A percentile compares a stretch with the other conserved stretches of the same genome.
These are phyloP conservation scores for Venturia oleaginea DNA, from an alignment of 2,329 filamentous ascomycete genomes.

Conservation along the genomic window DNA sequence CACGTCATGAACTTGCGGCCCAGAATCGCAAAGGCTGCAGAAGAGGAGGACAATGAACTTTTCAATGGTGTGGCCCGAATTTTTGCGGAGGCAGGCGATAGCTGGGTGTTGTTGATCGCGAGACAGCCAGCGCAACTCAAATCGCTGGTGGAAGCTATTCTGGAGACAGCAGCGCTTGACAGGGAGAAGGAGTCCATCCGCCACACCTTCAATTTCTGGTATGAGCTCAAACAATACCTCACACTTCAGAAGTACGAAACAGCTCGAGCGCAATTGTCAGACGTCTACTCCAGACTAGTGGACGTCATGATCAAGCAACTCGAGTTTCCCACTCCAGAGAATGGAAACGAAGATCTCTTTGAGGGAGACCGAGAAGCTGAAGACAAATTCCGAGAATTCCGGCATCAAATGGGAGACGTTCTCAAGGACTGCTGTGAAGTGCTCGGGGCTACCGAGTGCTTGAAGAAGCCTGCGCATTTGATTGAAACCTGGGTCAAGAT, in stretches of 20 bases:
- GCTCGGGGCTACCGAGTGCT: slow-evolving; percentile 83
- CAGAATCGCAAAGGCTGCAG: slow-evolving; percentile 64
- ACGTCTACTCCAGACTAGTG: slow-evolving; percentile 80
- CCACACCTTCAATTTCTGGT: slow-evolving; percentile 96
- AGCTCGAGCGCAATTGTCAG: slow-evolving; percentile 65
- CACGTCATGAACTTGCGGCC: slow-evolving; percentile 67
- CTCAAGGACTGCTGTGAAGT: slow-evolving; percentile 96
- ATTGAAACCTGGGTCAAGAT: slow-evolving; percentile 84
- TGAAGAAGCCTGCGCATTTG: slow-evolving; percentile 76
- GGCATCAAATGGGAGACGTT: slow-evolving; percentile 95
- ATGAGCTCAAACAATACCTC: slow-evolving; percentile 93
- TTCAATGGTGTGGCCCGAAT: slow-evolving; percentile 85
- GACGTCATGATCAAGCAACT: slow-evolving; percentile 89
- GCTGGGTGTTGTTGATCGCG: slow-evolving; percentile 88
- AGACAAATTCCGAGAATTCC: slow-evolving; percentile 93
- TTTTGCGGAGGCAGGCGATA: slow-evolving; percentile 85
- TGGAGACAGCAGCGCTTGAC: slow-evolving; percentile 86
- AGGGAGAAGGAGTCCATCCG: slow-evolving; percentile 85
- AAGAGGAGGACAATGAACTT: slow-evolving; percentile 73
- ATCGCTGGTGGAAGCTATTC: slow-evolving; percentile 74
- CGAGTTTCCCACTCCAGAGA: slow-evolving; percentile 72
- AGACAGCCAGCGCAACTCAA: slow-evolving; percentile 75
- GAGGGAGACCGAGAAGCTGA: slow-evolving; percentile 93
- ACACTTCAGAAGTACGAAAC: slow-evolving; percentile 83
- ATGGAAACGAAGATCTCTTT: slow-evolving; percentile 75